Conservation (phyloP, 371 early-diverging fungal genomes). For the Saksenaea oblongispora region DNA sequence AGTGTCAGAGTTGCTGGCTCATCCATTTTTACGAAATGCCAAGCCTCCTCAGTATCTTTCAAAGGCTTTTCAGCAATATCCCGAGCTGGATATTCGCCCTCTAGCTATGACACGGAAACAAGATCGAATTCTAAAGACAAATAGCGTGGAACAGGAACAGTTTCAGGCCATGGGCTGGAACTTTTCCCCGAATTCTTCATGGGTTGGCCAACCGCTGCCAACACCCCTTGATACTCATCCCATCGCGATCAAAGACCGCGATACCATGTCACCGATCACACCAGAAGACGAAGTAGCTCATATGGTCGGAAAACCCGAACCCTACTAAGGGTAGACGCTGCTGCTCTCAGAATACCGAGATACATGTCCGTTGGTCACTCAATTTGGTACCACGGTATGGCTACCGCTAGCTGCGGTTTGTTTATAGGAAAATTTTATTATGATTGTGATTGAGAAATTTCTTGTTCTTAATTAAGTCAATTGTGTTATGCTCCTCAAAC, state of each 20-base stretch:
- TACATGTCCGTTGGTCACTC: too few relatives aligned
- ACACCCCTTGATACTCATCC: not conserved
- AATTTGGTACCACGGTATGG: too few relatives aligned
- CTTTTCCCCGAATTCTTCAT: not conserved
- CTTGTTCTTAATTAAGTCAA: too few relatives aligned
- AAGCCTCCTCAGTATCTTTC: conserved; percentile 10
- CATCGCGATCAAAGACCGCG: not conserved
- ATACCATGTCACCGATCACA: not conserved
- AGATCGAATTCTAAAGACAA: not conserved
- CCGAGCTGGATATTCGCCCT: conserved; percentile 4
- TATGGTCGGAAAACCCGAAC: not conserved
- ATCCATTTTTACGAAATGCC: conserved; percentile 56
- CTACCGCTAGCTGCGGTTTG: too few relatives aligned
- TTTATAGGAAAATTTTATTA: too few relatives aligned
- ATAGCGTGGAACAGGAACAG: not conserved
- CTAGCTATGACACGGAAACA: not conserved
- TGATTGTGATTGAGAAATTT: too few relatives aligned
- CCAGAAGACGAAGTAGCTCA: not conserved
- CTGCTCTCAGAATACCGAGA: too few relatives aligned
- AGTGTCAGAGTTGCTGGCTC: conserved; percentile 65
- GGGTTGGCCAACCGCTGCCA: not conserved
- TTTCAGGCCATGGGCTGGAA: not conserved
- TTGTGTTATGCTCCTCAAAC: too few relatives aligned
- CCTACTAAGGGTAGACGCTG: not conserved
- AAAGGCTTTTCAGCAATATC: not conserved